These are phyloP conservation scores for Mycena vitilis DNA, from an alignment of 768 basidiomycete genomes.

Conservation along the genomic window DNA sequence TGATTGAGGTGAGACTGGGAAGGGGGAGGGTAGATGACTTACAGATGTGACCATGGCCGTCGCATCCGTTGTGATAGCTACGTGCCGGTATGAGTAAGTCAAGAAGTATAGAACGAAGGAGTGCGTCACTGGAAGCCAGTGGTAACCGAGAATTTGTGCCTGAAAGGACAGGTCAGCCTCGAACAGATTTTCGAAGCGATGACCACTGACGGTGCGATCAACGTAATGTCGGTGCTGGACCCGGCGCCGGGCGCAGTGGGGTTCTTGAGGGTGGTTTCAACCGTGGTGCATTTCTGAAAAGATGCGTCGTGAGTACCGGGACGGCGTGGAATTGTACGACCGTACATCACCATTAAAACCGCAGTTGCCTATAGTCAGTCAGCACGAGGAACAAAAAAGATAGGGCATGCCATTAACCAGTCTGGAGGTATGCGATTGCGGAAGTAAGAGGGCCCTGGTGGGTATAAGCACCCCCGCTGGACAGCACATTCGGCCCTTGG, in stretches of 20 bases:
- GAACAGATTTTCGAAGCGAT: too few relatives aligned
- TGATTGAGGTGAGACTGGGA: too few relatives aligned
- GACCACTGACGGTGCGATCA: conserved; percentile 41
- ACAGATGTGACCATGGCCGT: too few relatives aligned
- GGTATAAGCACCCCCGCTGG: conserved; percentile 43
- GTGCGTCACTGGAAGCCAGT: too few relatives aligned
- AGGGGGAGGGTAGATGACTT: too few relatives aligned
- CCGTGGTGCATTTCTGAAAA: conserved; percentile 42
- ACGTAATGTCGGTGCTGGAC: conserved; percentile 49
- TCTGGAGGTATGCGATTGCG: conserved; percentile 45
- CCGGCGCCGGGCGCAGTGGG: conserved; percentile 46
- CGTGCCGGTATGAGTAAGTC: too few relatives aligned
- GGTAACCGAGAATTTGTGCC: too few relatives aligned
- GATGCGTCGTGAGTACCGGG: too few relatives aligned
- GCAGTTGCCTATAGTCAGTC: conserved; percentile 40
- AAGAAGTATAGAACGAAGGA: too few relatives aligned
- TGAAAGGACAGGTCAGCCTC: too few relatives aligned
- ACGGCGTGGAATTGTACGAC: too few relatives aligned
- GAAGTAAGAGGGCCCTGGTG: conserved; percentile 41
- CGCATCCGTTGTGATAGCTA: too few relatives aligned
- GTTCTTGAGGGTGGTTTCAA: conserved; percentile 49
- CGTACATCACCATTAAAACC: conserved; percentile 47
- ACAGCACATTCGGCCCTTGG: conserved; percentile 40
- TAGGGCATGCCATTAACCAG: neutral
- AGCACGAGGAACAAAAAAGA: neutral